These are phyloP conservation scores for Coemansia sp. DNA, from an alignment of 192 early-diverging fungal species.

Conservation along the genomic window DNA sequence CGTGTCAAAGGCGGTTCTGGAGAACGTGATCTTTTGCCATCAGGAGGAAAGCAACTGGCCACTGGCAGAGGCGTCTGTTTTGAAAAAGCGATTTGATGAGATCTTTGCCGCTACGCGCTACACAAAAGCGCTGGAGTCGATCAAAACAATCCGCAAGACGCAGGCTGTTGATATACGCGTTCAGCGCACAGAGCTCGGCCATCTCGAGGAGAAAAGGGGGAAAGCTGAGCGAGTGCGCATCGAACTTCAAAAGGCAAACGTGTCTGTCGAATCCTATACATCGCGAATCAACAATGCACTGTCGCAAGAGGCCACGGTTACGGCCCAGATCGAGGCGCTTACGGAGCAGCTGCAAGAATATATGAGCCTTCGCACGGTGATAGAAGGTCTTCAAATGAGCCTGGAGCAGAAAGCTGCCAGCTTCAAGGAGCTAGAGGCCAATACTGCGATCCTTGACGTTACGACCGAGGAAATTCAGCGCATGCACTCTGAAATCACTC, in stretches of 20 bases:
- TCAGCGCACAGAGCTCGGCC: constrained; percentile 64
- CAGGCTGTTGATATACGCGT: constrained; percentile 65
- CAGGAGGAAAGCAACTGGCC: constrained; percentile 99
- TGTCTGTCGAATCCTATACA: constrained; percentile 54
- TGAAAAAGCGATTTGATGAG: constrained; percentile 99
- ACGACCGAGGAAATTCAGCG: constrained; percentile 65
- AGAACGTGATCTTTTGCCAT: constrained; percentile 99
- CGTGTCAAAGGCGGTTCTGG: constrained; percentile 87
- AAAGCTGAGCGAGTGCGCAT: constrained; percentile 68
- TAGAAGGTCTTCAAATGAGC: constrained; percentile 52
- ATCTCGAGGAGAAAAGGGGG: constrained; percentile 67
- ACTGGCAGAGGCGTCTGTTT: constrained; percentile 75
- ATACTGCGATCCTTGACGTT: constrained; percentile 42
- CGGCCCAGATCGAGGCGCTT: constrained; percentile 54
- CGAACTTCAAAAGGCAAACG: constrained; percentile 42
- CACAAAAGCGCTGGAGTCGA: constrained; percentile 86
- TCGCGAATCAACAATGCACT: constrained; percentile 45
- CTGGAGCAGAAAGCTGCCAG: constrained; percentile 38
- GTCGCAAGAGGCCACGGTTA: constrained; percentile 41
- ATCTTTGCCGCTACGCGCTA: constrained; percentile 94
- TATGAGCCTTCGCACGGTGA: constrained; percentile 34
- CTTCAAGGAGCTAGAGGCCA: constrained; percentile 52
- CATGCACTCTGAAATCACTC: constrained; percentile 54
- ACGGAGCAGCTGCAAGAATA: constrained; percentile 53
- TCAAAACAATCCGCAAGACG: constrained; percentile 78